Evolutionary conservation across 345 rosid genomes (phyloP), one percentile per base, ranked within the genome.

Genomic region (Viola odorata): DNA sequence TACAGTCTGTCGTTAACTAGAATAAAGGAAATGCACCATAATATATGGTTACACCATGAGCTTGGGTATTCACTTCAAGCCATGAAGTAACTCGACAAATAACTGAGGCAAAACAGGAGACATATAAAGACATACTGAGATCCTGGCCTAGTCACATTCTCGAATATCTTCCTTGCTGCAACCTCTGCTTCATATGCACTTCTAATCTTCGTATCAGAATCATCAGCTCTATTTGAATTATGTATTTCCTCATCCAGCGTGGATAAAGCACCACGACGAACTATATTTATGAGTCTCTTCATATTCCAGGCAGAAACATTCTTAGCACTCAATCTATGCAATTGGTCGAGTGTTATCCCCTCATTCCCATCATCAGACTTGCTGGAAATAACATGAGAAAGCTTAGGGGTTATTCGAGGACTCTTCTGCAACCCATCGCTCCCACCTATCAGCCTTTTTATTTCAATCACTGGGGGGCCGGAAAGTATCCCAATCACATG

Each of bases 201-300:
- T 55, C 50, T 45, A 37, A 78, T 77, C 48, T 66, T 73, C 68
- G 71, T 50, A 16, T 53, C 53, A 60, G 80, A 73, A 37, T 65
- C 82, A 37, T 78, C 81, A 52, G 61, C 80, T 50, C 49, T 59
- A 50, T 78, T 72, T n/a, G 81, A 68, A 61, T 71, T 69, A 11
- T 75, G 68, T 57, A 81, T 73, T 14, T 75, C 73, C 61, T 81
- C 84, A 68, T 84, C 85, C 68, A 81, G 50, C 4, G 85, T 84
- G 17, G 71, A 72, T 53, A 84, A 63, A 4, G 65, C 38, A 3
- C 75, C 76, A 3, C 57, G 80, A 10, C 77, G 66, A 53, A 77
- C 17, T 8, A 78, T 67, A 16, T 72, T 54, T 12, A 78, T 55
- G 83, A 78, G 75, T 73, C 69, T 73, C 58, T 62, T 75, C 79